Evolutionary conservation across 345 rosid genomes (phyloP).

Genomic region (Alliaria petiolata): DNA sequence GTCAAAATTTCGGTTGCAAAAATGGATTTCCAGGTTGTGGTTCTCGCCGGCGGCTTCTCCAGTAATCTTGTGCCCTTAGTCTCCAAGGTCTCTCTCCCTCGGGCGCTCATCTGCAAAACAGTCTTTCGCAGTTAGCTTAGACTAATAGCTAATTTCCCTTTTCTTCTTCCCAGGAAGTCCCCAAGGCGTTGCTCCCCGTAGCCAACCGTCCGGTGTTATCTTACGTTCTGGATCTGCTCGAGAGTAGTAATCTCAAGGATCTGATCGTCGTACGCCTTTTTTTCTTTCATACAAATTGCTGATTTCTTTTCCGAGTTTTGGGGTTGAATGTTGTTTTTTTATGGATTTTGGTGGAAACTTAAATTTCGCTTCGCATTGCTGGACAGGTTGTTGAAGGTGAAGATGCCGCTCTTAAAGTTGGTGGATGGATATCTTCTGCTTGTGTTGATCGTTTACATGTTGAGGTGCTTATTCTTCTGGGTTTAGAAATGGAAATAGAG

Average conservation of each 20-base stretch:
- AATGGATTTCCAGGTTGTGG: conserved; percentile 96
- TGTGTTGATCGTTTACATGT: conserved; percentile 88
- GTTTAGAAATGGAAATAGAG: not conserved
- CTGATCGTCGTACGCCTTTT: conserved; percentile 67
- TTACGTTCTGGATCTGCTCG: conserved; percentile 78
- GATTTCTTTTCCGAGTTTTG: not conserved
- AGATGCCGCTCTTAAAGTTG: conserved; percentile 77
- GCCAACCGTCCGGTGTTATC: conserved; percentile 90
- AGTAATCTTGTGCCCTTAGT: conserved; percentile 75
- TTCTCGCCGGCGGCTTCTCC: conserved; percentile 84
- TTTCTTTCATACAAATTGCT: not conserved
- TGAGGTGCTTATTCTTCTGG: conserved; percentile 44
- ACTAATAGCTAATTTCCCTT: not conserved
- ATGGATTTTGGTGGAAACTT: not conserved
- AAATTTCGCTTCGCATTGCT: not conserved
- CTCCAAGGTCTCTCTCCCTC: conserved; percentile 52
- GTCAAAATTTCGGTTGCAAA: not conserved
- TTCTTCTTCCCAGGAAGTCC: conserved; percentile 60
- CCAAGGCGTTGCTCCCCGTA: conserved; percentile 88
- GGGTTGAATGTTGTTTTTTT: not conserved
- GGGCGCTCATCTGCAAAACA: not conserved
- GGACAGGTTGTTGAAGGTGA: conserved; percentile 91
- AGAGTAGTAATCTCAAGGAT: conserved; percentile 74
- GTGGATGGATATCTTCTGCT: conserved; percentile 86
- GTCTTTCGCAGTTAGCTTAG: not conserved